Conservation (phyloP, 352 stramenopile species). For the Aphanomyces stellatus region DNA sequence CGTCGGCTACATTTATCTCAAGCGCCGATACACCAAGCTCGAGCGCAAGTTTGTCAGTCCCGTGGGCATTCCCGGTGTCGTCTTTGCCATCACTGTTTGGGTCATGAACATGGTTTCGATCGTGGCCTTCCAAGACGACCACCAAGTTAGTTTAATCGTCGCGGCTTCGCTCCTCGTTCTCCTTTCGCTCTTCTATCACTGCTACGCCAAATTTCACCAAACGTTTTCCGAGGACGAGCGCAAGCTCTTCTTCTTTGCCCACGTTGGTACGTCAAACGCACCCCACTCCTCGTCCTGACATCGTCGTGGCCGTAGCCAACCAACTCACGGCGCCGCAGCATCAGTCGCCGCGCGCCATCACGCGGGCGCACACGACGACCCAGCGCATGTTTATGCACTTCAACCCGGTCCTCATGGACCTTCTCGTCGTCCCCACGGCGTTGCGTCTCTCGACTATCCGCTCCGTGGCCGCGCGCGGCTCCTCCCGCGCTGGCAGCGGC, state of each 20-base stretch:
- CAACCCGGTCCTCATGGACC: too few species aligned
- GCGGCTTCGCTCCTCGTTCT: slow-evolving; percentile 19
- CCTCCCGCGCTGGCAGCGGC: too few species aligned
- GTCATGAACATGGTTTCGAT: slow-evolving; percentile 5
- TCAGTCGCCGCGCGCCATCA: background rate
- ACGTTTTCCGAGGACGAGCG: slow-evolving; percentile 36
- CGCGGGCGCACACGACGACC: too few species aligned
- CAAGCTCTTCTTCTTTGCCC: slow-evolving; percentile 33
- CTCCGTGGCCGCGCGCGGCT: too few species aligned
- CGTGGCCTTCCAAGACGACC: slow-evolving; percentile 10
- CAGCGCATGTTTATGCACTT: too few species aligned
- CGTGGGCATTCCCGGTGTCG: slow-evolving; percentile 16
- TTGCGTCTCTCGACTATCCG: background rate
- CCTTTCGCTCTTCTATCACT: slow-evolving; percentile 31
- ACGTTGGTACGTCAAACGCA: slow-evolving; percentile 23
- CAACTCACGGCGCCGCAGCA: background rate
- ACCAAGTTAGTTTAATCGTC: slow-evolving; percentile 13
- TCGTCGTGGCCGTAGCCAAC: background rate
- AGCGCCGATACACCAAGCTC: background rate
- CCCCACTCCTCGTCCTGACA: background rate
- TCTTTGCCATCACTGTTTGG: slow-evolving; percentile 19
- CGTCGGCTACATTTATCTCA: slow-evolving; percentile 11
- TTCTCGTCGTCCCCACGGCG: background rate
- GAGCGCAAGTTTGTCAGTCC: slow-evolving; percentile 21
- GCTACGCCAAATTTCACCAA: slow-evolving; percentile 29